Percentiles rank a stretch among this genome's conserved stretches.
Evolutionary conservation across 2,329 filamentous ascomycete species (phyloP).

Genomic region (Claviceps paspali): DNA sequence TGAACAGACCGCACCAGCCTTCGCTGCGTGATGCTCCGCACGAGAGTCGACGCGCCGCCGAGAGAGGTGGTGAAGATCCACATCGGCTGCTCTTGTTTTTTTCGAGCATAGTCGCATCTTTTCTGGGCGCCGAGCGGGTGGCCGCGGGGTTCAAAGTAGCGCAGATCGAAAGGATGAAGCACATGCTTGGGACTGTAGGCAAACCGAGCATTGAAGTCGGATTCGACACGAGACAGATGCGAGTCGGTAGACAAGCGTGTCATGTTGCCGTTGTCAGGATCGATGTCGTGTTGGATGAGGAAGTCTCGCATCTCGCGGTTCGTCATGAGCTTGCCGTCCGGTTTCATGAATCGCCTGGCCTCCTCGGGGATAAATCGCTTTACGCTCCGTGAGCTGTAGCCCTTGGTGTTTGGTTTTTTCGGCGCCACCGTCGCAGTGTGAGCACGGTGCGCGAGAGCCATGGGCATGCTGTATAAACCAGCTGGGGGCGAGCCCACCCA

Average conservation of each 20-base stretch:
- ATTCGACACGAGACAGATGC: slow-evolving; percentile 6
- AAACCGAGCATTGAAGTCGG: slow-evolving; percentile 11
- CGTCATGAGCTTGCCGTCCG: slow-evolving; percentile 14
- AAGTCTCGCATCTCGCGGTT: slow-evolving; percentile 15
- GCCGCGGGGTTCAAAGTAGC: slow-evolving; percentile 17
- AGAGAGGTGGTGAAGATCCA: slow-evolving; percentile 16
- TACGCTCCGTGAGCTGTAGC: slow-evolving; percentile 1
- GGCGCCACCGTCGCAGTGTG: not conserved
- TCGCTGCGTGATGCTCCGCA: slow-evolving; percentile 12
- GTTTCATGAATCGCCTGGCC: slow-evolving; percentile 9
- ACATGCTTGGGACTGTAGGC: slow-evolving; percentile 15
- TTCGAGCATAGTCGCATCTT: slow-evolving; percentile 14
- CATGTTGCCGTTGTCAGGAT: slow-evolving; percentile 12
- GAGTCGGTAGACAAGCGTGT: slow-evolving; percentile 4
- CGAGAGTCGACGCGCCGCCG: slow-evolving; percentile 9
- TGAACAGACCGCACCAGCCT: slow-evolving; percentile 15
- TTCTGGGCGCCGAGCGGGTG: slow-evolving; percentile 16
- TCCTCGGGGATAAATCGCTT: slow-evolving; percentile 10
- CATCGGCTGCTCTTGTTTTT: slow-evolving; percentile 14
- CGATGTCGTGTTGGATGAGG: slow-evolving; percentile 11
- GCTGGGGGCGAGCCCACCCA: not conserved
- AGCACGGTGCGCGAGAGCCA: not conserved
- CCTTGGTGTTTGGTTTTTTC: too few species aligned
- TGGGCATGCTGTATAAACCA: not conserved
- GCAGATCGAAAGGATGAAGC: slow-evolving; percentile 18